Evolutionary conservation across 345 rosid genomes (phyloP), one percentile per base, ranked within the genome.

Genomic region (Laguncularia racemosa): DNA sequence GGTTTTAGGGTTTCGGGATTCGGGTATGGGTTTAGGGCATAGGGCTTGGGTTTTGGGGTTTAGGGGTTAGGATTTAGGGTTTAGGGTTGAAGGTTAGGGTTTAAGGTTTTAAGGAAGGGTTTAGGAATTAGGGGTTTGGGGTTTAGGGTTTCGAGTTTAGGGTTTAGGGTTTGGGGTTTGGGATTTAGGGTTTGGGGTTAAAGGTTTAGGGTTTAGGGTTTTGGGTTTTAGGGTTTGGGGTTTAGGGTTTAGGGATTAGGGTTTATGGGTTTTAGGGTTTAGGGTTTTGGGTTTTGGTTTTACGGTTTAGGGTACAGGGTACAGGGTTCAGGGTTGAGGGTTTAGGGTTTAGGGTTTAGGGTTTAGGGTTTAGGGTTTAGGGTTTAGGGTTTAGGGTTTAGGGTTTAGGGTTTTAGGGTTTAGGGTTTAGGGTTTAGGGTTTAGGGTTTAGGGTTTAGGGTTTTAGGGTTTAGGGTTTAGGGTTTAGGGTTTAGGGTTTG

Each of bases 171-270:
- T 33, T 56, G 7, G 44, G 59, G 48, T 38, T 40, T 33, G 20
- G 59, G 48, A 20, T 56, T 56, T 38, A 13, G 59, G 59, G 59
- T 56, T 56, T n/a, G n/a, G 44, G 18, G 59, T 46, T 56, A 38
- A 14, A 56, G 48, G 59, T 46, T 56, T 56, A 14, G 44, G 48
- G 59, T 46, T 56, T 56, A 38, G 44, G 59, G 59, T 10, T 56
- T 56, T 56, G 44, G 59, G 59, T 19, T 56, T 56, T 56, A 56
- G 47, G 59, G 47, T 56, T 56, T 50, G 17, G 52, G 52, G 52
- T 50, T 50, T 50, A 50, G 52, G 52, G 19, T 50, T 50, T 50
- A 50, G 52, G 52, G 52, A 14, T 50, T 50, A 14, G 52, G 52
- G n/a, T 50, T 50, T 50, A 50, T 16, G 52, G 52, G n/a, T n/a